Evolutionary conservation across 805 yeast species (phyloP), one percentile per base, ranked within the genome.

Genomic region (Sugiyamaella mastotermitis): DNA sequence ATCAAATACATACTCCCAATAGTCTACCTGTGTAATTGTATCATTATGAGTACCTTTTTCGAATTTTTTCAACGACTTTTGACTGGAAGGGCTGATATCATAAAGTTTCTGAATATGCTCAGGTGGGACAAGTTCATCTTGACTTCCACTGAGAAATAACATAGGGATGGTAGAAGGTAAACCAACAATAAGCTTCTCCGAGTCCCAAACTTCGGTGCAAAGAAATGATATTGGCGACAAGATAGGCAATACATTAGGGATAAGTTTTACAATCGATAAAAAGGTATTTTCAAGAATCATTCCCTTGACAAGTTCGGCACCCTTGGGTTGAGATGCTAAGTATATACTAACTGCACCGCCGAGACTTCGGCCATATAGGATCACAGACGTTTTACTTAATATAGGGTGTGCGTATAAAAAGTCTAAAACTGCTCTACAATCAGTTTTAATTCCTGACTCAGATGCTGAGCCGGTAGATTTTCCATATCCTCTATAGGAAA

Each of bases 341-440:
- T 86, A 83, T 14, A 87, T 73, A 5, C 94, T 86, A 24, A 84
- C 95, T 0, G 97, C 98, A 3, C 97, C 97, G 24, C 98, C 98
- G 9, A 90, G 64, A 7, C 95, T 84, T 35, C 97, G 69, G 1
- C 97, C 97, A 55, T 87, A 87, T 7, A 87, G 65, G 1, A 85
- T 63, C 2, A 88, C 45, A 8, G 77, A 62, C 1, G 81, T 68
- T 35, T 66, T 58, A 34, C 65, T 61, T 39, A 78, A 68, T 44
- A 71, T 78, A 9, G 64, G 62, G 50, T 83, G 80, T 1, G 65
- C 58, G 1, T 52, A 37, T n/a, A 90, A 54, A 50, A 68, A 81
- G 14, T 72, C 60, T 65, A 84, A 66, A 1, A 80, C 78, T 0
- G 86, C 67, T 46, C 79, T 80, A 1, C 94, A 92, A 55, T 90